These are phyloP conservation scores for Candida takata DNA, from an alignment of 805 yeast genomes.

Conservation along the genomic window DNA sequence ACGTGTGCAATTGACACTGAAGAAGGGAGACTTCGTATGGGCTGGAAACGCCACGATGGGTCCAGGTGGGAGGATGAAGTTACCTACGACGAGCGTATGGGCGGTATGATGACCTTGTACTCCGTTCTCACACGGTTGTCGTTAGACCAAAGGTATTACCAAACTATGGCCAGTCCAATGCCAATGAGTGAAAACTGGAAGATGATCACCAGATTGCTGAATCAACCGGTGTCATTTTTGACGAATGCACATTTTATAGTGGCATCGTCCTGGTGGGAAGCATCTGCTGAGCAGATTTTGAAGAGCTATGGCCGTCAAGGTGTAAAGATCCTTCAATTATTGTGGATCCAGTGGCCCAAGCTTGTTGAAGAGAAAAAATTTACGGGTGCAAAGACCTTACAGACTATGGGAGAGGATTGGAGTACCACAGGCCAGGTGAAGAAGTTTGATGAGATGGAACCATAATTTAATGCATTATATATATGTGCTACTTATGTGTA, in stretches of 20 bases:
- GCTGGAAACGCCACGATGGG: constrained; percentile 59
- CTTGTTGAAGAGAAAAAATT: constrained; percentile 42
- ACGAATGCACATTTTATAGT: constrained; percentile 66
- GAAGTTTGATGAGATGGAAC: constrained; percentile 29
- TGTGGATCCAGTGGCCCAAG: constrained; percentile 47
- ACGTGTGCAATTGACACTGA: constrained; percentile 71
- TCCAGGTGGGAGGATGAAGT: constrained; percentile 45
- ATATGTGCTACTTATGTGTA: too few species aligned
- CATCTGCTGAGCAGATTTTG: constrained; percentile 52
- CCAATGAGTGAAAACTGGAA: constrained; percentile 59
- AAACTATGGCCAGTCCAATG: constrained; percentile 39
- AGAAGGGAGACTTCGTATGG: constrained; percentile 79
- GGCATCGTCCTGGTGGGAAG: constrained; percentile 89
- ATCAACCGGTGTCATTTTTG: constrained; percentile 42
- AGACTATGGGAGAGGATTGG: constrained; percentile 81
- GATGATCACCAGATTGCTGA: constrained; percentile 64
- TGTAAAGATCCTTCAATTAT: constrained; percentile 44
- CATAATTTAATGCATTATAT: constrained; percentile 13
- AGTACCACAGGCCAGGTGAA: constrained; percentile 36
- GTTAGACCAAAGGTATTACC: constrained; percentile 25
- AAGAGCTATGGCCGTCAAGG: constrained; percentile 65
- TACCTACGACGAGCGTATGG: constrained; percentile 75
- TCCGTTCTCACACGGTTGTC: constrained; percentile 58
- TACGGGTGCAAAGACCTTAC: constrained; percentile 75
- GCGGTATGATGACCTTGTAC: constrained; percentile 81